Evolutionary conservation across 2,329 filamentous ascomycete species (phyloP), one percentile per base, ranked within the genome.

Genomic region (Colletotrichum sp.): DNA sequence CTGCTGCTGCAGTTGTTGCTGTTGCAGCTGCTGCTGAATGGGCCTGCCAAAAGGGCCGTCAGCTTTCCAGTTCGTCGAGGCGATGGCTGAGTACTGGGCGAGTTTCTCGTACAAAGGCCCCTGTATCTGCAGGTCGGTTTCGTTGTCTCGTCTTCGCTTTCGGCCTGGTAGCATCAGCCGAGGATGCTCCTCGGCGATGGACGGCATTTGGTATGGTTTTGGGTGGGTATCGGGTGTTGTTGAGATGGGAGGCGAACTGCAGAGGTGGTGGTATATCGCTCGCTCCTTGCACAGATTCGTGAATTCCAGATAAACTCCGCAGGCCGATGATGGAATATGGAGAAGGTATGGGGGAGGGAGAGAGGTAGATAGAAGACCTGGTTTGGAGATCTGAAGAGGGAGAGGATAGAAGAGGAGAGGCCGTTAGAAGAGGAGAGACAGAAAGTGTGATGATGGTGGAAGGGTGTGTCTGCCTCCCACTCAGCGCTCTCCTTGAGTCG

Each of bases 91-190:
- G 73, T 76, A 76, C 34, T 76, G 74, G 55, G 76, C 76, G 65
- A 77, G 74, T 39, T 77, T 74, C 76, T 77, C 76, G 74, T 77
- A 76, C 66, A 77, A 66, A n/a, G 72, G 61, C 18, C 43, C 55
- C 62, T 66, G 73, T 66, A 76, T 58, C 48, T 70, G 75, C 48
- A 73, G 28, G 66, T 69, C 27, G 61, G 61, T 69, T n/a, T 78
- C 77, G 72, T 74, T 74, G 58, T 78, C 77, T 70, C 75, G 75
- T 69, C 77, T 78, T 32, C 77, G 75, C 65, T 78, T 78, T 34
- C 66, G 75, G 28, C 68, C 75, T 10, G 72, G 67, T 52, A 66
- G 43, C 65, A 70, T 67, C 55, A 68, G 68, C 58, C 77, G 72
- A 16, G 72, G 76, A 48, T 78, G 75, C 55, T 76, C 75, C 64